These are phyloP conservation scores for Astrephomene gubernaculifera DNA, from an alignment of 139 green algal species.

Conservation along the genomic window DNA sequence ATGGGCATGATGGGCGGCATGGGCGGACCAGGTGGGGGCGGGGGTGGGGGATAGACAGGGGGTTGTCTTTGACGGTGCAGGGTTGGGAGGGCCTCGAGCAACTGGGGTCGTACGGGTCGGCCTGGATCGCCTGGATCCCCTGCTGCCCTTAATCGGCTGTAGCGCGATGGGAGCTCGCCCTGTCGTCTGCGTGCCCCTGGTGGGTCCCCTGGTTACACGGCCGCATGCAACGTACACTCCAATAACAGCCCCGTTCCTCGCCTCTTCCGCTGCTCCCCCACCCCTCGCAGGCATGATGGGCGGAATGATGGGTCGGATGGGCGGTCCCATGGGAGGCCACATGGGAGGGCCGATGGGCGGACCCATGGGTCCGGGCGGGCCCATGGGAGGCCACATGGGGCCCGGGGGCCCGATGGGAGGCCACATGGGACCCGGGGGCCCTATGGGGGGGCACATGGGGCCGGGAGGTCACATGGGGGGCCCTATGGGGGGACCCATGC, in stretches of 20 bases:
- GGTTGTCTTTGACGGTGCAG: too few relatives aligned
- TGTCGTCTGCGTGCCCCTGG: too few relatives aligned
- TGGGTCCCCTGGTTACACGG: too few relatives aligned
- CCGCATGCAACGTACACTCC: too few relatives aligned
- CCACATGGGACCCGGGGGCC: background rate
- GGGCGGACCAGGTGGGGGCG: conserved; percentile 16
- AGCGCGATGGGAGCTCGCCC: too few relatives aligned
- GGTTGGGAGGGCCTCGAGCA: too few relatives aligned
- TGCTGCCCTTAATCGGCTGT: too few relatives aligned
- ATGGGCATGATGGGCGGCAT: conserved; percentile 40
- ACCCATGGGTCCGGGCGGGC: background rate
- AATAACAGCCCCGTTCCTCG: too few relatives aligned
- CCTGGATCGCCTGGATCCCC: too few relatives aligned
- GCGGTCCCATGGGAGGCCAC: background rate
- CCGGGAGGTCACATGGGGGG: conserved; percentile 17
- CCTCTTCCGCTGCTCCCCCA: too few relatives aligned
- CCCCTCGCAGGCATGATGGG: conserved; percentile 25
- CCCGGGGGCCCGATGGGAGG: background rate
- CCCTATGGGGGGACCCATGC: background rate
- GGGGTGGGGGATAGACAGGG: too few relatives aligned
- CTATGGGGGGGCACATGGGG: background rate
- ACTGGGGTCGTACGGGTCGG: too few relatives aligned
- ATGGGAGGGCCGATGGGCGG: background rate
- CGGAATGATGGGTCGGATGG: background rate
- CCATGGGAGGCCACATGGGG: conserved; percentile 12